These are phyloP conservation scores for Solanum megistacrolobum DNA, from an alignment of 257 asterid species.

Conservation along the genomic window DNA sequence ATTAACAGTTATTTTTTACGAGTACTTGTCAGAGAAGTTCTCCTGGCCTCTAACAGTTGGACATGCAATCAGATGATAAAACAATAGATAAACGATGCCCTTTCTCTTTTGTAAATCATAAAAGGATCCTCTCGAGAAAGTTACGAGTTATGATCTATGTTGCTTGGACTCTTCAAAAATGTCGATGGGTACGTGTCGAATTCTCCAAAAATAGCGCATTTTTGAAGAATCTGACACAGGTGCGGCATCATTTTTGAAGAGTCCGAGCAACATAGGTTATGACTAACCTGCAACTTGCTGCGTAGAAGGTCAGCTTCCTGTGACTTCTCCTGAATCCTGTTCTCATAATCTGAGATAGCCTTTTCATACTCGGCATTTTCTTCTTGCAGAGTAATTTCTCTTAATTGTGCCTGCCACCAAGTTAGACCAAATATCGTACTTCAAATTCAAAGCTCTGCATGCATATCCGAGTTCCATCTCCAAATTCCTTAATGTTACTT, in stretches of 20 bases:
- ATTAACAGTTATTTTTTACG: not conserved
- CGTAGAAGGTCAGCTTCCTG: constrained; percentile 63
- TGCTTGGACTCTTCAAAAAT: no score
- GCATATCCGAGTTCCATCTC: not conserved
- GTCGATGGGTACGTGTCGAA: no score
- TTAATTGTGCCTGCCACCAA: constrained; percentile 46
- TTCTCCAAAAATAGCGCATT: no score
- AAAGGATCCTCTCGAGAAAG: not conserved
- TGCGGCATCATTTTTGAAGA: no score
- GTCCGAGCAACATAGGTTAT: no score
- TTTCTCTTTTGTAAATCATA: not conserved
- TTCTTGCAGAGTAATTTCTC: constrained; percentile 66
- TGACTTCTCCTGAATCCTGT: constrained; percentile 58
- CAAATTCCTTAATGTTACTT: not conserved
- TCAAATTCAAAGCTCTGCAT: not conserved
- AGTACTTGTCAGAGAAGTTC: not conserved
- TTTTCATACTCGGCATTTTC: constrained; percentile 77
- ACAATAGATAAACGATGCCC: not conserved
- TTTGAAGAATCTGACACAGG: no score
- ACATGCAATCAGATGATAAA: not conserved
- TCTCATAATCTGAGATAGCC: constrained; percentile 55
- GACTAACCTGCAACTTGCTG: constrained; percentile 68
- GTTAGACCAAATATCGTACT: not conserved
- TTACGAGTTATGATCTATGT: not conserved
- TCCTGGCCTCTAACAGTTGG: not conserved